Evolutionary conservation across 495 filamentous ascomycete genomes (phyloP).

Genomic region (Trichoderma virens): DNA sequence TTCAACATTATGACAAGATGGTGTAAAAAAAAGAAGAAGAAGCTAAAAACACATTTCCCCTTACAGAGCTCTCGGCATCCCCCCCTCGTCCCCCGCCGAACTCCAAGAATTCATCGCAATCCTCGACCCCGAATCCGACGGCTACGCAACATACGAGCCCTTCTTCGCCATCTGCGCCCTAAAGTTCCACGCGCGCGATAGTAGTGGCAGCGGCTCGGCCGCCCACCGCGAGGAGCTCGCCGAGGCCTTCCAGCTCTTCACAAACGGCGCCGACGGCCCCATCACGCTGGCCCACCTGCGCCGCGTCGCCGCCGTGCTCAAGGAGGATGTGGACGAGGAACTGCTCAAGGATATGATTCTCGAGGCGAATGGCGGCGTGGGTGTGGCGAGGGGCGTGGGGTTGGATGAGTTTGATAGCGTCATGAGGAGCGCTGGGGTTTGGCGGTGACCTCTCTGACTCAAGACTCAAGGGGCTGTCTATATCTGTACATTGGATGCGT

Average conservation of each 20-base stretch:
- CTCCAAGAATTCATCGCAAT: constrained; percentile 66
- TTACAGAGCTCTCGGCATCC: constrained; percentile 63
- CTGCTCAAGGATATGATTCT: constrained; percentile 85
- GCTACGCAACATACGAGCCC: constrained; percentile 62
- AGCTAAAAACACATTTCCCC: not conserved
- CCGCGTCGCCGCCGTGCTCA: constrained; percentile 71
- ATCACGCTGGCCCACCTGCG: constrained; percentile 72
- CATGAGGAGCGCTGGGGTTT: constrained; percentile 77
- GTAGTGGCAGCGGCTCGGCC: constrained; percentile 28
- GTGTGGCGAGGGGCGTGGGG: constrained; percentile 62
- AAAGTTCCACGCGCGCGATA: constrained; percentile 51
- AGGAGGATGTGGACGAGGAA: constrained; percentile 73
- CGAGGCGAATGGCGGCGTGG: constrained; percentile 79
- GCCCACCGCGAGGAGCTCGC: constrained; percentile 58
- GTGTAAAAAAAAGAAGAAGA: not conserved
- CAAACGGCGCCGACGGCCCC: constrained; percentile 34
- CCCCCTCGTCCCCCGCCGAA: constrained; percentile 54
- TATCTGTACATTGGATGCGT: too few species aligned
- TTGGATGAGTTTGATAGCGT: constrained; percentile 77
- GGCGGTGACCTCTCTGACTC: too few species aligned
- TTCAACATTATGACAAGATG: not conserved
- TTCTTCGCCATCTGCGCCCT: constrained; percentile 84
- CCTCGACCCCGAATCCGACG: constrained; percentile 72
- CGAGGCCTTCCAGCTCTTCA: constrained; percentile 72
- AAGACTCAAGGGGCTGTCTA: too few species aligned